Base-by-base conservation (phyloP, 2,329 filamentous ascomycete genomes). In the Exophiala aquamarina region DNA sequence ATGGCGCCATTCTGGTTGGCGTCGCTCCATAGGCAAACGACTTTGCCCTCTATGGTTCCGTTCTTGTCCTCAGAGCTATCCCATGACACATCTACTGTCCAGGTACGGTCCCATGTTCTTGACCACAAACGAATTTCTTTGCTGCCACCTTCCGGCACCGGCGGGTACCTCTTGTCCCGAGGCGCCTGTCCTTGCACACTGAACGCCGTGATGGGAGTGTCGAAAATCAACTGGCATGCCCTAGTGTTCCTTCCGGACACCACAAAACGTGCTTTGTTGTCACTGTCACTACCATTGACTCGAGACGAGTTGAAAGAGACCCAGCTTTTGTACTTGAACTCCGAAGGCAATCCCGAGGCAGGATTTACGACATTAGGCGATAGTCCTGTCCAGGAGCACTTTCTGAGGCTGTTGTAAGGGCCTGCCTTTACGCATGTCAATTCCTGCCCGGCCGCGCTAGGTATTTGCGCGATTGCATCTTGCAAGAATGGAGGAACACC, bases 11-110 rank as follows among this genome's bases (percentile, higher is more conserved):
- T 67, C 28, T 72, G 70, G 61, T 96, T 96, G 35, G 81, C 83
- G 70, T 98, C 93, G 60, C 86, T 89, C 90, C 91, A 97, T 23
- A 87, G 73, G 67, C 93, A 97, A 13, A 84, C 76, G 1, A 91
- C 82, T 26, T 72, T 77, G 1, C 90, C 87, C 54, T 75, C 76
- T 26, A 89, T 60, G 14, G 67, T 66, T 49, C 66, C 59, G 11
- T 66, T 66, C 43, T 63, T 58, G 29, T 61, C 61, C 13, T 60
- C 31, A 35, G 43, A 57, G 40, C 41, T 55, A 46, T 75, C 70
- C 84, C 86, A 90, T 45, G 79, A 74, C 2, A 93, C 76, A 58
- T 87, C 81, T 14, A 95, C 84, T 13, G 77, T 77, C 88, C 91
- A 96, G 3, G 78, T 77, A 20, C 81, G 81, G 38, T 82, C 78